A percentile compares a stretch with the other conserved stretches of the same genome.
phyloP scores from a whole-genome alignment of 805 yeast genomes.

The Metschnikowia peoriensis region DNA sequence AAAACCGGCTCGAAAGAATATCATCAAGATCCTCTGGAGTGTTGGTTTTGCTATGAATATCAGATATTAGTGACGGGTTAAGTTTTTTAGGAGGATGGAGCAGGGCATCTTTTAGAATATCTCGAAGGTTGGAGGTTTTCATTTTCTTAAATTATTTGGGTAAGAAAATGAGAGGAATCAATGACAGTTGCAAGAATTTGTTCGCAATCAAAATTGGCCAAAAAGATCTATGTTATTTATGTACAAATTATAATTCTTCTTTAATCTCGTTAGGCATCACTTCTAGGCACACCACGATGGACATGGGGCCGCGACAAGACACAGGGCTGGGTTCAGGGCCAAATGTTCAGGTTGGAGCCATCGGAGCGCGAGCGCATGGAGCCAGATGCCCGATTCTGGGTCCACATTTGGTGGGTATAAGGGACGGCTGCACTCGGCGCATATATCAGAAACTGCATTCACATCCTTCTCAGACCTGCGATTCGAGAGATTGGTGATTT shows the following conservation, averaged over 20 bases:
- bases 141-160: neutral
- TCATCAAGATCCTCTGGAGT: constrained; percentile 8
- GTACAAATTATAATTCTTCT: too few species aligned
- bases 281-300: constrained; percentile 9
- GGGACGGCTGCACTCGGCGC: constrained; percentile 18
- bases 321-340: neutral
- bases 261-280: neutral
- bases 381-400: constrained; percentile 37
- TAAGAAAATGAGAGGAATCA: neutral
- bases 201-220: too few species aligned
- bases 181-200: neutral
- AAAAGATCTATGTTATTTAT: too few species aligned
- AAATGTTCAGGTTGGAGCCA: constrained; percentile 4
- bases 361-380: constrained; percentile 46
- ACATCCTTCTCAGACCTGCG: neutral
- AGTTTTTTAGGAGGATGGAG: constrained; percentile 12
- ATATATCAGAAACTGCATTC: constrained; percentile 1
- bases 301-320: constrained; percentile 2
- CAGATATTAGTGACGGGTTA: constrained; percentile 10
- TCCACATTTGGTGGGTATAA: constrained; percentile 1
- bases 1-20: constrained; percentile 19
- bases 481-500: neutral
- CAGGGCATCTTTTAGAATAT: constrained; percentile 2
- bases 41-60: constrained; percentile 7
- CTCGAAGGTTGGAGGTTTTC: constrained; percentile 3